phyloP scores from a whole-genome alignment of 116 monocot species.

The Iris pallida region DNA sequence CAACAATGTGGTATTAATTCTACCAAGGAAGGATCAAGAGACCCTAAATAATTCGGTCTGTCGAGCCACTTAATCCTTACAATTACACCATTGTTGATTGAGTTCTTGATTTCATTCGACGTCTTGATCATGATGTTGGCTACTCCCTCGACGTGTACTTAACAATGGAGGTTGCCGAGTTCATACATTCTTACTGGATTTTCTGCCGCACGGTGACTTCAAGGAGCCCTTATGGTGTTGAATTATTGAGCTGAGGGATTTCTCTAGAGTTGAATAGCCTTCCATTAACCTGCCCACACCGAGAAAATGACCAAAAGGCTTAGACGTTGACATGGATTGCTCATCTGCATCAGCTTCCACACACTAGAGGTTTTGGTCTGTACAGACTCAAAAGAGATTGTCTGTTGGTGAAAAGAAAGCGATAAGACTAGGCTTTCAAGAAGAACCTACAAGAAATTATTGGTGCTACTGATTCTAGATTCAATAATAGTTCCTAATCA shows the following conservation, averaged over 20 bases:
- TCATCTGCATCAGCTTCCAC: background rate
- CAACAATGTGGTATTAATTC: too few relatives aligned
- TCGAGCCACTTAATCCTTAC: background rate
- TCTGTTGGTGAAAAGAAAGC: slow-evolving; percentile 3
- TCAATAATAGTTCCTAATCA: background rate
- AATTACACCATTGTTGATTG: background rate
- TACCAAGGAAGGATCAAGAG: too few relatives aligned
- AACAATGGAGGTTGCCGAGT: background rate
- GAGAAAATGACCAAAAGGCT: slow-evolving; percentile 19
- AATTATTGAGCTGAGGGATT: background rate
- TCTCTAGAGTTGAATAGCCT: background rate
- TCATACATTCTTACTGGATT: background rate
- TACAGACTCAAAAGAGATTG: background rate
- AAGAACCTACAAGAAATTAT: slow-evolving; percentile 3
- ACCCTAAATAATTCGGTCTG: background rate
- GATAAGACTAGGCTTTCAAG: background rate
- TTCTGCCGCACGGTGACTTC: background rate
- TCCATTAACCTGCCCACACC: slow-evolving; percentile 23
- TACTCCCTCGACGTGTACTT: background rate
- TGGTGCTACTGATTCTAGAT: slow-evolving; percentile 5
- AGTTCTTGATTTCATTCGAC: background rate
- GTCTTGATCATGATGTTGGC: background rate
- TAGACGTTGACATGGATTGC: slow-evolving; percentile 11
- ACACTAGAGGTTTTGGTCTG: background rate
- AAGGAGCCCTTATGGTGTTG: background rate